Base-by-base conservation (phyloP, 495 filamentous ascomycete species). In the Daldinia caldariorum region DNA sequence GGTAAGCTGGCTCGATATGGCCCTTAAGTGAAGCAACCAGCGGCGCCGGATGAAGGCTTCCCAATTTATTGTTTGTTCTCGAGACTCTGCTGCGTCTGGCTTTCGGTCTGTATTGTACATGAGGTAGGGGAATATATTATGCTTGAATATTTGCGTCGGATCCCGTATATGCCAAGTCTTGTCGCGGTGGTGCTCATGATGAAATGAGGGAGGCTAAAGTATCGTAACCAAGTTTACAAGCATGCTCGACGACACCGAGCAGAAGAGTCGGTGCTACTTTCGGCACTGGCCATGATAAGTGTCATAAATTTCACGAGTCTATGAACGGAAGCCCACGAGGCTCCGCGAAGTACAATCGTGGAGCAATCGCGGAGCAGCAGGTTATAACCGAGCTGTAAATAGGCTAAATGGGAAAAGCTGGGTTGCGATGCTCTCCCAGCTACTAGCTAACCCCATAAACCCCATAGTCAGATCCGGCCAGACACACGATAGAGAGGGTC, bases 161-260 rank as follows among this genome's bases (percentile, higher is more conserved):
- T 72, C 51, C 61, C 65, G 61, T 61, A 72, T 61, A 62, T 72
- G 70, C 64, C 70, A 72, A 72, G 70, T 37, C 58, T 68, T 47
- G 37, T 68, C 61, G 67, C 61, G 61, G 53, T 43, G 50, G 50
- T 60, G 65, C 56, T 56, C 49, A 58, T 58, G 70, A 59, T 22
- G 37, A 41, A 22, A 8, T n/a, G 37, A 12, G 26, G 35, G 39
- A 34, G 13, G 34, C 53, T 2, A 55, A 32, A 35, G 16, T 35
- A 66, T 72, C 41, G 51, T 53, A 54, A 54, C 57, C 49, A 38
- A 68, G 49, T 58, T 65, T 51, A 50, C 70, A 68, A 58, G 39
- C 60, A 67, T 67, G 38, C 38, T 64, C 51, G 22, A 55, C 45
- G 51, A 67, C 39, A 43, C 49, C 34, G 61, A 68, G 22, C 18